phyloP scores from a whole-genome alignment of 768 basidiomycete species.

The Hypholoma fasciculare region DNA sequence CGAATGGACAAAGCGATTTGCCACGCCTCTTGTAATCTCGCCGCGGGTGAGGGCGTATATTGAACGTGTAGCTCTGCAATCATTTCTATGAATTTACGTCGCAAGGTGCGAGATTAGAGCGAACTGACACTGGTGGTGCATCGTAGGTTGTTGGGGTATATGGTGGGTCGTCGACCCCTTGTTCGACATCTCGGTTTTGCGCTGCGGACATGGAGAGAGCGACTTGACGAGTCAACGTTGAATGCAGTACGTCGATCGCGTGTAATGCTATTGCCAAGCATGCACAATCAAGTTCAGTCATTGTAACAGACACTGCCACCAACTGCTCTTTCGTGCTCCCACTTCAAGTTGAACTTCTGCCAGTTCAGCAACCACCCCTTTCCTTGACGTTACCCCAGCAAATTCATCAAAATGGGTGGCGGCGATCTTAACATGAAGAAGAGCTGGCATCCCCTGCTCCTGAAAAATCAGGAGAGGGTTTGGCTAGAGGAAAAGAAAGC shows the following conservation, averaged over 20 bases:
- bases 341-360: too few species aligned
- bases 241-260: not conserved
- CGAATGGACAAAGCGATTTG: conserved; percentile 89
- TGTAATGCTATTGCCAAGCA: not conserved
- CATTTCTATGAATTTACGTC: conserved; percentile 14
- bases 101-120: conserved; percentile 9
- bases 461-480: conserved; percentile 98
- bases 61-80: conserved; percentile 67
- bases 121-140: conserved; percentile 26
- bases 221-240: not conserved
- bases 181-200: conserved; percentile 33
- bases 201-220: conserved; percentile 33
- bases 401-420: conserved; percentile 85
- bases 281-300: not conserved
- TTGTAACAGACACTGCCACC: not conserved
- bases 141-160: conserved; percentile 21
- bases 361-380: not conserved
- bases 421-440: conserved; percentile 99
- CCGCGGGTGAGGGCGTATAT: conserved; percentile 83
- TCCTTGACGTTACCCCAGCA: not conserved
- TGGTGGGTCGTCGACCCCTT: conserved; percentile 33
- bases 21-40: conserved; percentile 83
- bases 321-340: not conserved
- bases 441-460: conserved; percentile 97
- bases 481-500: conserved; percentile 99